These are phyloP conservation scores for Microsporum audouinii DNA, from an alignment of 2,329 filamentous ascomycete genomes.

Conservation along the genomic window DNA sequence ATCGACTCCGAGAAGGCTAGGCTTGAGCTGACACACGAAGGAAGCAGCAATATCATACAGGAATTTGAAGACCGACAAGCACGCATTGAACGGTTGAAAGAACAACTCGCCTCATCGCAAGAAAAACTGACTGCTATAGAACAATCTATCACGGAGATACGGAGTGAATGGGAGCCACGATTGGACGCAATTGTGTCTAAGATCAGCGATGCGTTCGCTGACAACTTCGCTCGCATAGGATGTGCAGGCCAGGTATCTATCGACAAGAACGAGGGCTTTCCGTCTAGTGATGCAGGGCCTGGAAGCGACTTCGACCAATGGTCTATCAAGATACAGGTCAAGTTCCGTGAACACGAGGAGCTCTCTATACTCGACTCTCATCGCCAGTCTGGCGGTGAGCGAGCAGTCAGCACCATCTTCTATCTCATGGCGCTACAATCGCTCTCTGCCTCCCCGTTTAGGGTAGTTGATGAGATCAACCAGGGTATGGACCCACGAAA, in stretches of 20 bases:
- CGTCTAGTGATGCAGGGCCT: slow-evolving; percentile 9
- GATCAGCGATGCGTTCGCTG: slow-evolving; percentile 83
- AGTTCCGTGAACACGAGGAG: slow-evolving; percentile 77
- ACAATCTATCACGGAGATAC: slow-evolving; percentile 52
- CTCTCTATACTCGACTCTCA: slow-evolving; percentile 80
- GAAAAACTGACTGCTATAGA: slow-evolving; percentile 46
- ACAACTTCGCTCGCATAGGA: slow-evolving; percentile 88
- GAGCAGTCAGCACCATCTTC: slow-evolving; percentile 94
- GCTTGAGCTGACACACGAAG: slow-evolving; percentile 68
- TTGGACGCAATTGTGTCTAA: slow-evolving; percentile 65
- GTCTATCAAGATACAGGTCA: slow-evolving; percentile 88
- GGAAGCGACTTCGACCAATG: slow-evolving; percentile 79
- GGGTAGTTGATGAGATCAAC: slow-evolving; percentile 98
- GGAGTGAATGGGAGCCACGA: slow-evolving; percentile 67
- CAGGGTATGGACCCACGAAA: slow-evolving; percentile 99
- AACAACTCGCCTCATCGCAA: slow-evolving; percentile 47
- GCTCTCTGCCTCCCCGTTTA: slow-evolving; percentile 87
- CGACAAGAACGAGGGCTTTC: slow-evolving; percentile 47
- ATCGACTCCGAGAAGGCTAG: slow-evolving; percentile 63
- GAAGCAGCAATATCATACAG: slow-evolving; percentile 61
- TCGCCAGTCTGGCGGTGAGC: slow-evolving; percentile 90
- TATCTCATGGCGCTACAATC: slow-evolving; percentile 97
- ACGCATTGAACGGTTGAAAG: slow-evolving; percentile 56
- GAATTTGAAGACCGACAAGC: slow-evolving; percentile 64
- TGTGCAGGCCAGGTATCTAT: slow-evolving; percentile 85